Conservation (phyloP, 257 asterid genomes). For the Echites panduratus region DNA sequence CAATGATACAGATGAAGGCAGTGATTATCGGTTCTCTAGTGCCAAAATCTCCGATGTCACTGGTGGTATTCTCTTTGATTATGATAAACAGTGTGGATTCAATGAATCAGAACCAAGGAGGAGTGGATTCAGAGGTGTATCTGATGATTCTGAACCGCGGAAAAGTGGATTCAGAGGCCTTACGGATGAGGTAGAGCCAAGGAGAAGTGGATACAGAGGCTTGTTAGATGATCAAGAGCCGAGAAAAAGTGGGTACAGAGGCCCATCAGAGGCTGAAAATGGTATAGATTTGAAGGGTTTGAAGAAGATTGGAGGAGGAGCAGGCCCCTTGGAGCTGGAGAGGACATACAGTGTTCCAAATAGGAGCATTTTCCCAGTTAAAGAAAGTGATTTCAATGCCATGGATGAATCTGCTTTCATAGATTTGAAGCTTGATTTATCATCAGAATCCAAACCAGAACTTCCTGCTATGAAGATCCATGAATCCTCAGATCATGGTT, state of each 20-base stretch:
- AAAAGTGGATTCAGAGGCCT: constrained; percentile 28
- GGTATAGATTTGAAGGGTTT: constrained; percentile 21
- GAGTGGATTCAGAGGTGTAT: constrained; percentile 22
- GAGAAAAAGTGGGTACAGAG: constrained; percentile 26
- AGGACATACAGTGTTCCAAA: constrained; percentile 41
- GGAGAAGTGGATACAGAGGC: constrained; percentile 26
- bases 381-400: constrained; percentile 61
- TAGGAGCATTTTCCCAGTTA: constrained; percentile 54
- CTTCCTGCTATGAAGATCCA: constrained; percentile 25
- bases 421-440: constrained; percentile 64
- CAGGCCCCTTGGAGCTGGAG: constrained; percentile 27
- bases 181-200: constrained; percentile 18
- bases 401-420: constrained; percentile 89
- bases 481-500: constrained; percentile 38
- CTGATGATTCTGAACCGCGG: not conserved
- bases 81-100: constrained; percentile 21
- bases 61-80: constrained; percentile 46
- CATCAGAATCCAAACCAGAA: constrained; percentile 34
- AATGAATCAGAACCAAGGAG: constrained; percentile 37
- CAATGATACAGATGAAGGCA: constrained; percentile 41
- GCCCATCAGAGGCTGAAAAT: constrained; percentile 26
- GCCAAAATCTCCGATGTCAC: constrained; percentile 91
- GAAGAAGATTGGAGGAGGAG: constrained; percentile 16
- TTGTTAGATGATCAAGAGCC: not conserved
- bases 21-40: constrained; percentile 55